Conservation (phyloP, 208 protist species). For the Phytomonas serpens region DNA sequence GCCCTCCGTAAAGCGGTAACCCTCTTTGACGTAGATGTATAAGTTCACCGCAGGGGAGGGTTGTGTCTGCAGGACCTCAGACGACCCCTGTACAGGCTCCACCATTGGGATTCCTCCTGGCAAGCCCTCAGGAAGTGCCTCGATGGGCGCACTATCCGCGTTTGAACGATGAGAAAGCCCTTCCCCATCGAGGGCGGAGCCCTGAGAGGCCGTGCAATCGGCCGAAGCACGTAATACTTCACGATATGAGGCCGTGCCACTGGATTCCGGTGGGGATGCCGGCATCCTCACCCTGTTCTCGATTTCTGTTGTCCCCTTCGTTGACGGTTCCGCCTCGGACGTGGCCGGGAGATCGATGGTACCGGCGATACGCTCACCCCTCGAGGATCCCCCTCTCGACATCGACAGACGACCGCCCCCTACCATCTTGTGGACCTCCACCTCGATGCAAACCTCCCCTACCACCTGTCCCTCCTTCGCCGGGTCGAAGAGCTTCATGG, state of each 20-base stretch:
- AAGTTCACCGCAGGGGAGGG: slow-evolving; percentile 6
- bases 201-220: not conserved
- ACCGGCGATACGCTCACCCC: not conserved
- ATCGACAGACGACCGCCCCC: not conserved
- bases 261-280: not conserved
- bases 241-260: not conserved
- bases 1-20: slow-evolving; percentile 21
- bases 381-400: not conserved
- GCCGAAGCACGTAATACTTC: not conserved
- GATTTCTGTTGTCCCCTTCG: not conserved
- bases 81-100: not conserved
- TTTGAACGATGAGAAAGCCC: not conserved
- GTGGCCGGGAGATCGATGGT: not conserved
- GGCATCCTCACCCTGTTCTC: not conserved
- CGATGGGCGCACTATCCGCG: not conserved
- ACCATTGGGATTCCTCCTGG: not conserved
- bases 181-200: not conserved
- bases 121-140: not conserved
- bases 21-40: slow-evolving; percentile 33
- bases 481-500: slow-evolving; percentile 3
- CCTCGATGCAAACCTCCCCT: slow-evolving; percentile 18
- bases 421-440: not conserved
- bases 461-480: not conserved
- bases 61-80: not conserved
- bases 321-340: not conserved